Base-by-base conservation (phyloP, 345 rosid species). In the Rhizophora apiculata region DNA sequence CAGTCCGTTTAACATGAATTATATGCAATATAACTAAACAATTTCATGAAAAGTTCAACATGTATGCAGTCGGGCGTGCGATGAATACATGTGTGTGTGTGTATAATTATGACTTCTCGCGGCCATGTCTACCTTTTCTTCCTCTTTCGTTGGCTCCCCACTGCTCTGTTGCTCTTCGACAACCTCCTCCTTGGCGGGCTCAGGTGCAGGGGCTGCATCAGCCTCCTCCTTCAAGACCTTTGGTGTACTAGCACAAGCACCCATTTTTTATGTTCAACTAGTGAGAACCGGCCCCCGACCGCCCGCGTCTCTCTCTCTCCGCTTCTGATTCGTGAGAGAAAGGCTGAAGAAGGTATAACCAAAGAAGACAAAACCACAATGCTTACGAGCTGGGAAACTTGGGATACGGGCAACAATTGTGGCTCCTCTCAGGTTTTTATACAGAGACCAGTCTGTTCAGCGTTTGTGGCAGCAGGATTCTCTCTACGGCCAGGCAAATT, bases 201-300 rank as follows among this genome's bases (percentile, higher is more conserved):
- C 66, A 3, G 53, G 66, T 18, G n/a, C 22, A 3, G 67, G 56
- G 30, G 67, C 56, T 0, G 18, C 49, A 3, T 11, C 49, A 11
- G 18, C 48, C 3, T 48, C 67, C 0, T 8, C n/a, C 56, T 64
- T 27, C 67, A 43, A 27, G 22, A 15, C 55, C 55, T 64, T 64
- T 0, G 67, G 67, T 27, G 55, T 53, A 18, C 67, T 48, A 64
- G 67, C 67, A 27, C 67, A 64, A 56, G 55, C 67, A 43, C 67
- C 67, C 67, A 64, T 48, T 6, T 3, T 64, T 26, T 22, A 27
- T 46, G 15, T 0, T 64, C 55, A 26, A 26, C 18, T 10, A 63
- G n/a, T 63, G 1, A 43, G 1, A 46, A 15, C 27, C 36, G 4
- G 24, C 3, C 64, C 46, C 5, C 19, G 9, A 34, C 1, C 9